Base-by-base conservation (phyloP, 2,329 filamentous ascomycete genomes). In the Fusarium temperatum region DNA sequence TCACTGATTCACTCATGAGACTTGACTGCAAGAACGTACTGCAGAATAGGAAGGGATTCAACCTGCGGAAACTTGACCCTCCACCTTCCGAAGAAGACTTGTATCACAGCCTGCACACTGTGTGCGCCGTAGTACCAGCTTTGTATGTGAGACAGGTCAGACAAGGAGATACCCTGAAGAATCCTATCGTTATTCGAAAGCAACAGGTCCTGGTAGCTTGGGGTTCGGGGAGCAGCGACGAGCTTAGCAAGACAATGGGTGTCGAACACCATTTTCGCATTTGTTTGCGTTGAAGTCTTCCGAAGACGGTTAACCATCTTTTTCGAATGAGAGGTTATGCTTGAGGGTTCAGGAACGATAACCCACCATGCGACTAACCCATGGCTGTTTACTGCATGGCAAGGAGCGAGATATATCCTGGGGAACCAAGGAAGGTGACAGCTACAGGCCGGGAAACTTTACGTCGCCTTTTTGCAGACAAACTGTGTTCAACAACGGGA, bases 131-230 rank as follows among this genome's bases (percentile, higher is more conserved):
- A 8, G 70, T 70, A 2, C 84, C 84, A 6, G 81, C 81, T 17
- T 75, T 85, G 20, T 80, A 80, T 67, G 81, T 84, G 76, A 79
- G 80, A 15, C 79, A 81, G 62, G 78, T 83, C 18, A 81, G 82
- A 15, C 80, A 78, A 63, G 78, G 77, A 15, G 78, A 82, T 63
- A 70, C 76, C 7, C 79, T 83, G 63, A 79, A 80, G 64, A 79
- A 81, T 55, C 80, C 82, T 1, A 75, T 69, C 14, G 65, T 82
- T 14, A 77, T 84, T n/a, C 78, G 80, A 32, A 82, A 80, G 69
- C 83, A 85, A 70, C 79, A 80, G 62, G 77, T 83, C 67, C 71
- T 84, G 22, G 82, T 85, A 20, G 83, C 81, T 8, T 85, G 81
- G 81, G 81, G 81, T 1, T n/a, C 75, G 6, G 75, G 28, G 81